A percentile compares a stretch with the other conserved stretches of the same genome.
Evolutionary conservation across 202 grass and related monocot species (phyloP).

Genomic region (Zizania palustris): DNA sequence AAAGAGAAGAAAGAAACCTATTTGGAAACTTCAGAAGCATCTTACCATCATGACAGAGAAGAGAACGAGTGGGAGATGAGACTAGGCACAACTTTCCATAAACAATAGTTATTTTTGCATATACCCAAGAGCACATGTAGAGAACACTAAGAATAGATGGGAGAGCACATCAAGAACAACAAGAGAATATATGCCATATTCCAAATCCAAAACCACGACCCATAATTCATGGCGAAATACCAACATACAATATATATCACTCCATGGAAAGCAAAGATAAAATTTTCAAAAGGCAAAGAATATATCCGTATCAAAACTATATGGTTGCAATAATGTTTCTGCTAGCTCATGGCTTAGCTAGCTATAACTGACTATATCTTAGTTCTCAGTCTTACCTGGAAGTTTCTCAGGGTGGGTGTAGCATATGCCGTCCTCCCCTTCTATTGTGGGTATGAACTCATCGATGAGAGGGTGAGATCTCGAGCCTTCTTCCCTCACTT

Average conservation of each 20-base stretch:
- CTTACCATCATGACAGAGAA: conserved; percentile 65
- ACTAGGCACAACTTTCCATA: conserved; percentile 63
- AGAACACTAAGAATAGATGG: conserved; percentile 49
- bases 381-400: conserved; percentile 62
- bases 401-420: conserved; percentile 99
- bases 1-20: conserved; percentile 54
- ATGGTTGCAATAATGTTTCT: conserved; percentile 30
- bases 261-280: conserved; percentile 45
- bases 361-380: not conserved
- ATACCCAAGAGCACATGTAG: conserved; percentile 63
- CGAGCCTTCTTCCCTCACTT: conserved; percentile 71
- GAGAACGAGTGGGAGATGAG: conserved; percentile 52
- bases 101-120: conserved; percentile 72
- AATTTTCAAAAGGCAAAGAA: conserved; percentile 45
- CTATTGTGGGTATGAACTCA: conserved; percentile 95
- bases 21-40: conserved; percentile 96
- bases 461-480: conserved; percentile 94
- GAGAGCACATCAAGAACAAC: conserved; percentile 63
- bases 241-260: conserved; percentile 58
- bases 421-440: conserved; percentile 96
- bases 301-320: conserved; percentile 44
- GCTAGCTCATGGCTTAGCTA: conserved; percentile 7
- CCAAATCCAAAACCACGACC: conserved; percentile 55
- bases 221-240: conserved; percentile 51
- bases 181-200: conserved; percentile 69